Evolutionary conservation across 192 early-diverging fungal genomes (phyloP).

Genomic region (Spizellomyces sp.): DNA sequence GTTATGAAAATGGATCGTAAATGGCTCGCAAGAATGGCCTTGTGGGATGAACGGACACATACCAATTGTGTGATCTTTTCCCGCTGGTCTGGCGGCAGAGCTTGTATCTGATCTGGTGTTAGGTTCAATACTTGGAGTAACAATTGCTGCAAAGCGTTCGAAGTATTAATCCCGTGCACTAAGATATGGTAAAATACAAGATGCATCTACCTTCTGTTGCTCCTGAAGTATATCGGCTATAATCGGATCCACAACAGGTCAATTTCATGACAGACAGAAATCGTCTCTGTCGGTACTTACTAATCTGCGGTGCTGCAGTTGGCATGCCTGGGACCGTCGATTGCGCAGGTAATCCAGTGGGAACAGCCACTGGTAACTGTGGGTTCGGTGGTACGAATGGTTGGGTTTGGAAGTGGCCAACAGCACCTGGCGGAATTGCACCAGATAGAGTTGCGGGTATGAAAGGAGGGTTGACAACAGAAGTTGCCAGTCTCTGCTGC

Average conservation of each 20-base stretch:
- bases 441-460: too few species aligned
- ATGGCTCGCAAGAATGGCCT: neutral
- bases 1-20: neutral
- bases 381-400: too few species aligned
- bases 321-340: too few species aligned
- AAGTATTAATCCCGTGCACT: neutral
- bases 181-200: conserved; percentile 1
- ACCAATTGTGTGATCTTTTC: conserved; percentile 40
- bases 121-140: conserved; percentile 80
- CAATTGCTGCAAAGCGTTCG: conserved; percentile 43
- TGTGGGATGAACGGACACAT: neutral
- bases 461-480: neutral
- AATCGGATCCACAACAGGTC: too few species aligned
- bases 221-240: conserved; percentile 36
- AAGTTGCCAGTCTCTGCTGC: neutral
- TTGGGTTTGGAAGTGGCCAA: too few species aligned
- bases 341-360: too few species aligned
- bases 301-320: too few species aligned
- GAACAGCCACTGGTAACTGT: too few species aligned
- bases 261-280: too few species aligned
- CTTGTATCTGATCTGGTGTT: conserved; percentile 78
- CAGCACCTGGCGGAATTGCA: too few species aligned
- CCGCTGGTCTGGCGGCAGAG: conserved; percentile 76
- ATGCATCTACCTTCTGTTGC: conserved; percentile 61
- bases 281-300: too few species aligned